These are phyloP conservation scores for Dictyostelium firmibasis DNA, from an alignment of 78 protist species.

Conservation along the genomic window DNA sequence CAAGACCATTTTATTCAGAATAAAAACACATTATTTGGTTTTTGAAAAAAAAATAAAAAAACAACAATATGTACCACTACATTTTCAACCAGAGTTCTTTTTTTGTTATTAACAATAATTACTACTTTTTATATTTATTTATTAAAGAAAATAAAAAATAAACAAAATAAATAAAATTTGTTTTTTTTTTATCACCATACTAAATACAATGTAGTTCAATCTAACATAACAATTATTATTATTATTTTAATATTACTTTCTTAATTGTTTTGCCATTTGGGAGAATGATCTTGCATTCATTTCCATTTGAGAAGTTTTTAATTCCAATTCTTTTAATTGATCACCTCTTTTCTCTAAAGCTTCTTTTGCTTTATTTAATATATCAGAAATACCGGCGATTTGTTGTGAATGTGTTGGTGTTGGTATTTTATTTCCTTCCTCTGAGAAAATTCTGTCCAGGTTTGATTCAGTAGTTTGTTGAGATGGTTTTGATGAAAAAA, in stretches of 20 bases:
- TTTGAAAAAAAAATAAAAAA: no score
- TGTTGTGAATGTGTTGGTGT: neutral
- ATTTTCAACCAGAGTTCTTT: neutral
- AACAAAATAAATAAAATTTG: no score
- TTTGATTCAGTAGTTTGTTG: neutral
- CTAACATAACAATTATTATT: no score
- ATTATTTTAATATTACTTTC: neutral
- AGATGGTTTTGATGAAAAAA: neutral
- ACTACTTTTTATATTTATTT: no score
- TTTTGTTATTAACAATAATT: no score
- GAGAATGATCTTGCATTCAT: neutral
- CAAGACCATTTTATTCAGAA: neutral
- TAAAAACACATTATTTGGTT: no score
- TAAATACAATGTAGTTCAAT: no score
- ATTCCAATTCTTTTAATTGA: neutral
- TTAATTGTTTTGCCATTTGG: neutral
- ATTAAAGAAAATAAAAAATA: no score
- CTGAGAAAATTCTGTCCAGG: neutral
- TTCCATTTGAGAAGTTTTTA: neutral
- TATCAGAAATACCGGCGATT: neutral
- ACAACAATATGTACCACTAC: neutral
- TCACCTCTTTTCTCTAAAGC: neutral
- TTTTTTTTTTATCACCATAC: neutral
- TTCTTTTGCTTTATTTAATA: neutral
- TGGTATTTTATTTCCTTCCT: neutral